Percentiles rank a stretch among this genome's conserved stretches.
These are phyloP conservation scores for Fragilaria radians DNA, from an alignment of 108 stramenopile genomes.

Conservation along the genomic window DNA sequence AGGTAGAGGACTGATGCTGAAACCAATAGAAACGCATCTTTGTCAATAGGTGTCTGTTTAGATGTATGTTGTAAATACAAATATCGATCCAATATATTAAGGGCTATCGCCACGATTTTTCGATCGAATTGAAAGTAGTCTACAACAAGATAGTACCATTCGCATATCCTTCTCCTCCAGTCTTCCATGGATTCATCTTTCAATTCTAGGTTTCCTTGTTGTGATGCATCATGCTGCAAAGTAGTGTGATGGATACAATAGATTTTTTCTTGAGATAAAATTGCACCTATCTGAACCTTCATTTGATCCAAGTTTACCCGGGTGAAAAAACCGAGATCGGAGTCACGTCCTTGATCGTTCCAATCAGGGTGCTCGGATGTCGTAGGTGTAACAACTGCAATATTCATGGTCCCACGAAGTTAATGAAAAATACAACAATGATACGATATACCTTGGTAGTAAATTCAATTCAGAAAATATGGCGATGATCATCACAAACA, in stretches of 20 bases:
- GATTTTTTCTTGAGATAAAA: neutral
- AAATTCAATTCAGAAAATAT: no score
- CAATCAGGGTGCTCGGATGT: no score
- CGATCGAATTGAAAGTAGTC: constrained; percentile 78
- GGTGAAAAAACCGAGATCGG: no score
- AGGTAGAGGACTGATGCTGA: constrained; percentile 72
- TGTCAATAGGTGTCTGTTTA: constrained; percentile 28
- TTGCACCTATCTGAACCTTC: constrained; percentile 6
- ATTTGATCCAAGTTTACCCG: no score
- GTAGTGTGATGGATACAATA: neutral
- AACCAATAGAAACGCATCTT: constrained; percentile 60
- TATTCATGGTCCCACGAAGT: no score
- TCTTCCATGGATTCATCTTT: constrained; percentile 18
- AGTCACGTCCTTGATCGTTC: no score
- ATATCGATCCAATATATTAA: constrained; percentile 74
- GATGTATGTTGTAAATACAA: neutral
- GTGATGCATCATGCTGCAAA: neutral
- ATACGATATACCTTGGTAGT: no score
- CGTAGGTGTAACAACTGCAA: no score
- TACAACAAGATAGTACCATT: constrained; percentile 79
- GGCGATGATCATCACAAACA: no score
- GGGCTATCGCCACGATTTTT: constrained; percentile 55
- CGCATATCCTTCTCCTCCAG: constrained; percentile 71
- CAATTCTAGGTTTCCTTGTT: neutral
- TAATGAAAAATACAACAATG: no score